Evolutionary conservation across 2,329 filamentous ascomycete species (phyloP).

Genomic region (Phoma sp.): DNA sequence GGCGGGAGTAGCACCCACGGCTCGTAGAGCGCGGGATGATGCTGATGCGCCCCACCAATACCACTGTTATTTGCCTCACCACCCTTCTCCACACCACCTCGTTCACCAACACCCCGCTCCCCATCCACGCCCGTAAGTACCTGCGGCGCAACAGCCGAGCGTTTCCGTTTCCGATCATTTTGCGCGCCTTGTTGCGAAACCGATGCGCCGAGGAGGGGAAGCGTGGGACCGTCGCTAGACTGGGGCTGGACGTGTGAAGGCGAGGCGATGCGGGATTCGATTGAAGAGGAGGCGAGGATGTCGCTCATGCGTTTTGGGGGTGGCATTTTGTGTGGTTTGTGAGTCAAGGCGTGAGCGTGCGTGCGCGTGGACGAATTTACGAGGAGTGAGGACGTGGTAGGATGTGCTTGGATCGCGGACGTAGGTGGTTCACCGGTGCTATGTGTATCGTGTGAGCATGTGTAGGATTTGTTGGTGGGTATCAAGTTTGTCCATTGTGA

Average conservation of each 20-base stretch:
- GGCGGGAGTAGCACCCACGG: slow-evolving; percentile 9
- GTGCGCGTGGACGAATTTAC: no score
- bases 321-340: slow-evolving; percentile 18
- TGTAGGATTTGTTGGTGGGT: background rate
- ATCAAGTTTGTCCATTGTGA: background rate
- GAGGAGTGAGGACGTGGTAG: background rate
- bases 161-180: slow-evolving; percentile 17
- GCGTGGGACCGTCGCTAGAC: slow-evolving; percentile 32
- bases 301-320: slow-evolving; percentile 31
- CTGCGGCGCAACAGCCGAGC: background rate
- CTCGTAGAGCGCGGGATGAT: background rate
- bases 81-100: no score
- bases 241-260: slow-evolving; percentile 10
- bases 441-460: background rate
- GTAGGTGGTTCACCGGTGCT: background rate
- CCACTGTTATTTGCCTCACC: no score
- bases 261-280: slow-evolving; percentile 11
- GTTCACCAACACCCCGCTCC: no score
- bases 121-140: no score
- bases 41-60: no score
- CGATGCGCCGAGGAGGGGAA: slow-evolving; percentile 15
- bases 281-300: slow-evolving; percentile 27
- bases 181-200: background rate
- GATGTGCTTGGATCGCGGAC: no score
- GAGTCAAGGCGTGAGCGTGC: no score